Evolutionary conservation across 23 red algal species (phyloP).

Genomic region (Pyropia yezoensis): DNA sequence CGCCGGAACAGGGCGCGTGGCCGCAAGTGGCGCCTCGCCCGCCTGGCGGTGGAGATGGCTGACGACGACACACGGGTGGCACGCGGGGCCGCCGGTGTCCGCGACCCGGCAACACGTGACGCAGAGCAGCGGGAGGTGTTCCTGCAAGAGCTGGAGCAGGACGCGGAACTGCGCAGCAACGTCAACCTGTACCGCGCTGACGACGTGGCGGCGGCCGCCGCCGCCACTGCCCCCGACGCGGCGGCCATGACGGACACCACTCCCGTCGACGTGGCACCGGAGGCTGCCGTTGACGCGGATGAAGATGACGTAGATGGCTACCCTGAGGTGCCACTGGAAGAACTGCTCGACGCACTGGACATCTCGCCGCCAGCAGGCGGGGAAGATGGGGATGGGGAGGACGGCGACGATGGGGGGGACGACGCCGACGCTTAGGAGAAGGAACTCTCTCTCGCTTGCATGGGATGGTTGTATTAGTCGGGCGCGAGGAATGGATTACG

Average conservation of each 20-base stretch:
- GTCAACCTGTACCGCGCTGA: constrained; percentile 72
- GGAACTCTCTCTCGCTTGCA: no score
- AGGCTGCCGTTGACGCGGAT: constrained; percentile 26
- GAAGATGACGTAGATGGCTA: constrained; percentile 82
- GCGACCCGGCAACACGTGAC: constrained; percentile 50
- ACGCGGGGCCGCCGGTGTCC: constrained; percentile 9
- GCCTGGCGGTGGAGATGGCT: constrained; percentile 61
- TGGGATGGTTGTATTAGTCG: no score
- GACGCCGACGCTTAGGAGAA: no score
- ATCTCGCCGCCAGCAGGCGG: not conserved
- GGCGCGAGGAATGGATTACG: no score
- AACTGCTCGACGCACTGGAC: constrained; percentile 83
- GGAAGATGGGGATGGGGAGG: no score
- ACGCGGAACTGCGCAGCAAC: constrained; percentile 63
- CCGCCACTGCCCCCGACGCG: constrained; percentile 22
- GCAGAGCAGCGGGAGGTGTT: constrained; percentile 83
- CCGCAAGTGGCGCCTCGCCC: constrained; percentile 58
- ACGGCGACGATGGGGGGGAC: no score
- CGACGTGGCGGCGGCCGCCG: not conserved
- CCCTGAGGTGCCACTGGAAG: constrained; percentile 82
- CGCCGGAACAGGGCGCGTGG: constrained; percentile 59
- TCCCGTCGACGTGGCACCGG: not conserved
- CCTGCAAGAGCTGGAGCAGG: constrained; percentile 95
- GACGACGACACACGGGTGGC: constrained; percentile 10
- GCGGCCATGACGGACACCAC: not conserved